Conservation (phyloP, 345 rosid species). For the Salix purpurea region DNA sequence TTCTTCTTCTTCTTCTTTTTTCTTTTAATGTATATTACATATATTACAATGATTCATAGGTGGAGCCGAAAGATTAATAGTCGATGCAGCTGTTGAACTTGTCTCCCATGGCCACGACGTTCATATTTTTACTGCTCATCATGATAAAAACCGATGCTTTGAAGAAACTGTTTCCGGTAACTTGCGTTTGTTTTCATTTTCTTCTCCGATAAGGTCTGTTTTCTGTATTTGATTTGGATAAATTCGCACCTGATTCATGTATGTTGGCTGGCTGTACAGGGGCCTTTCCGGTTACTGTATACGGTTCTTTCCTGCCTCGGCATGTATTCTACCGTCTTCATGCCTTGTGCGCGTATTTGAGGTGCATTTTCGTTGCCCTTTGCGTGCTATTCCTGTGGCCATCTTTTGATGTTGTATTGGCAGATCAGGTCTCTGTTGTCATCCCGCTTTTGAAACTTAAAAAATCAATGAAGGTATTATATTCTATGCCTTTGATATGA, state of each 20-base stretch:
- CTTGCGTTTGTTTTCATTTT: not conserved
- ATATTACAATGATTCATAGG: constrained; percentile 32
- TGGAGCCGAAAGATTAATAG: constrained; percentile 93
- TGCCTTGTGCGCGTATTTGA: constrained; percentile 75
- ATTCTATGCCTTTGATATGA: not conserved
- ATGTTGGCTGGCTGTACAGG: constrained; percentile 35
- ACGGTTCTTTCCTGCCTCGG: constrained; percentile 77
- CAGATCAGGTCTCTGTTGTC: constrained; percentile 81
- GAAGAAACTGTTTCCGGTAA: constrained; percentile 84
- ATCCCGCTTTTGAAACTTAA: constrained; percentile 73
- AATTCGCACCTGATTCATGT: not conserved
- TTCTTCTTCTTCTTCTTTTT: not conserved
- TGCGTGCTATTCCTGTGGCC: constrained; percentile 68
- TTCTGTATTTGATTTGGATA: not conserved
- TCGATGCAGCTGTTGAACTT: constrained; percentile 91
- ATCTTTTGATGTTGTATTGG: constrained; percentile 68
- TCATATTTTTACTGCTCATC: constrained; percentile 86
- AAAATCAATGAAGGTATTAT: constrained; percentile 58
- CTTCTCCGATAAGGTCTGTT: not conserved
- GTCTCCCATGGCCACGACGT: constrained; percentile 71
- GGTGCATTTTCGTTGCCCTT: constrained; percentile 80
- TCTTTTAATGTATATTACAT: not conserved
- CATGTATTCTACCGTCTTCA: constrained; percentile 81
- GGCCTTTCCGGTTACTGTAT: constrained; percentile 66
- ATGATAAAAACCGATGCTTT: constrained; percentile 73